phyloP scores from a whole-genome alignment of 2,329 filamentous ascomycete genomes.

The Clarireedia homoeocarpa region DNA sequence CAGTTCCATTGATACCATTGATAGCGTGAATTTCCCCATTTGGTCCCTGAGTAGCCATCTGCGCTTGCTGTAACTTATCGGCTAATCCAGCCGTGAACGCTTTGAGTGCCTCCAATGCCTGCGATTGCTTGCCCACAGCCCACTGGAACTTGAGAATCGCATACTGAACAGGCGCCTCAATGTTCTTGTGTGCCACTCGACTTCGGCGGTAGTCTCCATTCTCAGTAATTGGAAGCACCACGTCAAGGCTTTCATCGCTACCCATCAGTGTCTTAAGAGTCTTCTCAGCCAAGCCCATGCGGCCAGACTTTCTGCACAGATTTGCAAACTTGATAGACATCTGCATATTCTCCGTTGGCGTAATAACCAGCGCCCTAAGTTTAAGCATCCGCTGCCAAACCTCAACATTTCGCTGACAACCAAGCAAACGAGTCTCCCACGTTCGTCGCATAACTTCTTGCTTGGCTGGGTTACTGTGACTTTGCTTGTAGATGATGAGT shows the following conservation, averaged over 20 bases:
- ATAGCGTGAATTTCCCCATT: constrained; percentile 27
- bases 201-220: constrained; percentile 16
- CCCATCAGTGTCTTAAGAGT: constrained; percentile 86
- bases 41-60: constrained; percentile 22
- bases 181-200: constrained; percentile 13
- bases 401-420: constrained; percentile 94
- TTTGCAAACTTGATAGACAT: constrained; percentile 99
- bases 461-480: constrained; percentile 68
- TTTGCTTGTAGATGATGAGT: constrained; percentile 96
- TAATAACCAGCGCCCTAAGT: constrained; percentile 84
- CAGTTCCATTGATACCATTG: constrained; percentile 29
- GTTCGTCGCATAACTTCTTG: constrained; percentile 86
- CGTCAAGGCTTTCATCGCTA: constrained; percentile 54
- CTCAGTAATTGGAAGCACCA: constrained; percentile 43
- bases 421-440: constrained; percentile 91
- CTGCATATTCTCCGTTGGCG: constrained; percentile 86
- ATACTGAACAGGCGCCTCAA: constrained; percentile 74
- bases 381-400: constrained; percentile 99
- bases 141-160: constrained; percentile 97
- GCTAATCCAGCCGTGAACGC: constrained; percentile 54
- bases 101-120: constrained; percentile 50
- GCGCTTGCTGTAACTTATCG: constrained; percentile 25
- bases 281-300: constrained; percentile 91
- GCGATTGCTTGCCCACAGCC: constrained; percentile 67
- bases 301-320: constrained; percentile 90